Evolutionary conservation across 805 yeast species (phyloP).

Genomic region (Starmerella powellii): DNA sequence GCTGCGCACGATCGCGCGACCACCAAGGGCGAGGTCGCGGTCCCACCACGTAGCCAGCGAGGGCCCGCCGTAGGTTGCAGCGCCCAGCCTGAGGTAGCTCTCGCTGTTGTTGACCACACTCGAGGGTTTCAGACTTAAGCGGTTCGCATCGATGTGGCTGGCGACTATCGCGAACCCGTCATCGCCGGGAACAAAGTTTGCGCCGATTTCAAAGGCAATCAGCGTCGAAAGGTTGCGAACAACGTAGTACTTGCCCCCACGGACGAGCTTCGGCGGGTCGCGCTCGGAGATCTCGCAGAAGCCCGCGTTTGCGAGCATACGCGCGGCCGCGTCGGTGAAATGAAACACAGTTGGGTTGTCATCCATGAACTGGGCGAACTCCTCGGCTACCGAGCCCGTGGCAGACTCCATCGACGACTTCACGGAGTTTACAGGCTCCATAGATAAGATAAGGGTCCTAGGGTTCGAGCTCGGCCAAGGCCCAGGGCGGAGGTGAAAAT

Average conservation of each 20-base stretch:
- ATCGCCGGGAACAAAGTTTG: slow-evolving; percentile 59
- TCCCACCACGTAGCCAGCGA: slow-evolving; percentile 95
- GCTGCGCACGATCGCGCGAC: slow-evolving; percentile 65
- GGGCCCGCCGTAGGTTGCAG: slow-evolving; percentile 85
- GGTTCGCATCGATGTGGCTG: slow-evolving; percentile 93
- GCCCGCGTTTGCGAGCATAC: slow-evolving; percentile 45
- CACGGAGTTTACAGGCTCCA: no score
- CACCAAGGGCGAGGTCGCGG: slow-evolving; percentile 82
- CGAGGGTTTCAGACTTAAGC: slow-evolving; percentile 75
- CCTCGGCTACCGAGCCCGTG: slow-evolving; percentile 9
- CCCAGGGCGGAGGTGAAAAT: no score
- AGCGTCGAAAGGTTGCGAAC: slow-evolving; percentile 56
- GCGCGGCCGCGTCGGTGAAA: slow-evolving; percentile 16
- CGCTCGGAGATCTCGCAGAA: slow-evolving; percentile 66
- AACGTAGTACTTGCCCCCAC: slow-evolving; percentile 60
- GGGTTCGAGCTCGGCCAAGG: no score
- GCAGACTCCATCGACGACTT: no score
- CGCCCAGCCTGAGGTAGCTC: slow-evolving; percentile 67
- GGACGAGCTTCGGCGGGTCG: slow-evolving; percentile 32
- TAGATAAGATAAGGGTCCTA: no score
- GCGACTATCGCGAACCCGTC: slow-evolving; percentile 82
- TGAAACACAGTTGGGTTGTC: slow-evolving; percentile 66
- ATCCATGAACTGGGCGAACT: slow-evolving; percentile 48
- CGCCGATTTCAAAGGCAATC: slow-evolving; percentile 59
- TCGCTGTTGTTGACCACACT: slow-evolving; percentile 56